Evolutionary conservation across 306 rosid species (phyloP), one percentile per base, ranked within the genome.

Genomic region (Vigna nakashimae): DNA sequence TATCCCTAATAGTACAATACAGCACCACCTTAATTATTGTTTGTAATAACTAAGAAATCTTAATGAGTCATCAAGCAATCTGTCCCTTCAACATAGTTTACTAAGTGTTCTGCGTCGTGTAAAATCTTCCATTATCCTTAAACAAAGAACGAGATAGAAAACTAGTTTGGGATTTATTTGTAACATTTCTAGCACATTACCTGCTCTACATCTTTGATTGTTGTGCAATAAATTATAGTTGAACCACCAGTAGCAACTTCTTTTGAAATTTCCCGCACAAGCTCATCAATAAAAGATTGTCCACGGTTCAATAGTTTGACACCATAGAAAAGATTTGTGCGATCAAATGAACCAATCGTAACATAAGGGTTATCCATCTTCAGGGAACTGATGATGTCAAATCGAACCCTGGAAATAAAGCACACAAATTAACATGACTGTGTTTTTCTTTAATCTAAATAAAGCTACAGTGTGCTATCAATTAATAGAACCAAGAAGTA

Each of bases 121-220:
- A 30, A 30, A 30, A 30, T 30, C 34, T 30, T 4, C 34, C 17
- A 59, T n/a, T 59, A 73, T 71, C 50, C 75, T 65, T 65, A 69
- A 71, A 76, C 13, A 48, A 7, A 24, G 64, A 56, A 70, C 76
- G 20, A 49, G 53, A 67, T 7, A 65, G 30, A 68, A 43, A 62
- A 63, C 24, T 48, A 75, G 16, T 68, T 40, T 74, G 42, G 49
- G 72, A 74, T 78, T 71, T 59, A 68, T 17, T 26, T 40, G 22
- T 51, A 38, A 76, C 48, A 77, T 80, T 75, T 53, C 46, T n/a
- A 73, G 79, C 76, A 68, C 51, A 64, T 56, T 79, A 90, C 98
- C 98, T 87, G 96, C 75, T 91, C 91, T 32, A 91, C 98, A 75
- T 91, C 97, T 83, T 87, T 93, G 78, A 91, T 85, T 82, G 97